Percentiles rank a stretch among this genome's conserved stretches.
These are phyloP conservation scores for Trichomonas gallinae DNA, from an alignment of 208 protist genomes.

Conservation along the genomic window DNA sequence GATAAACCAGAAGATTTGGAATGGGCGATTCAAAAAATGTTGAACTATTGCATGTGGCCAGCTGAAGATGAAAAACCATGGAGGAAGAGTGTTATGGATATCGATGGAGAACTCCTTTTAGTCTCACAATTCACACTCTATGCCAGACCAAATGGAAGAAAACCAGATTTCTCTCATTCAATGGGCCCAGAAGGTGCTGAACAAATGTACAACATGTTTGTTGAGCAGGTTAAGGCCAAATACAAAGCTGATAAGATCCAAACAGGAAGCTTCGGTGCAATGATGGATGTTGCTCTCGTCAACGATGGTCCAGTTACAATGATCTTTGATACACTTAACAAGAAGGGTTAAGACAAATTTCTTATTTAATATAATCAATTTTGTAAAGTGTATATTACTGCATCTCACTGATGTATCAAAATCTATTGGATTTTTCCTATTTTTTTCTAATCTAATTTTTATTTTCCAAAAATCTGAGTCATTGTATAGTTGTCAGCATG, in stretches of 20 bases:
- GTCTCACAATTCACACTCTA: constrained; percentile 3
- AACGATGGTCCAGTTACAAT: background rate
- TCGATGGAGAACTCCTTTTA: background rate
- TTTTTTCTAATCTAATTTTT: too few relatives aligned
- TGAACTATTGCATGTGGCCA: background rate
- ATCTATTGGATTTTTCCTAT: too few relatives aligned
- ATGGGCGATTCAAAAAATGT: background rate
- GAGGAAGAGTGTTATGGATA: background rate
- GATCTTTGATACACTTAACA: background rate
- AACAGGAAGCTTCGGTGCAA: background rate
- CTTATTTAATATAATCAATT: too few relatives aligned
- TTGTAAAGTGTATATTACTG: too few relatives aligned
- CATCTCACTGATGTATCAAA: too few relatives aligned
- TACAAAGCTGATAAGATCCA: background rate
- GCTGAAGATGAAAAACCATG: background rate
- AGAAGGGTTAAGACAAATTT: background rate
- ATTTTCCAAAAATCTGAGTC: too few relatives aligned
- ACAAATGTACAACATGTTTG: background rate
- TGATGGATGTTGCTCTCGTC: constrained; percentile 3
- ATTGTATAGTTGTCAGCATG: too few relatives aligned
- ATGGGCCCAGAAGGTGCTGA: background rate
- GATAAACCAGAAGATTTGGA: constrained; percentile 16
- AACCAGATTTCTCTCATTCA: background rate
- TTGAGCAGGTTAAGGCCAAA: background rate
- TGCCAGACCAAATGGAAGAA: background rate